phyloP scores from a whole-genome alignment of 139 green algal genomes.

The Yamagishiella unicocca region DNA sequence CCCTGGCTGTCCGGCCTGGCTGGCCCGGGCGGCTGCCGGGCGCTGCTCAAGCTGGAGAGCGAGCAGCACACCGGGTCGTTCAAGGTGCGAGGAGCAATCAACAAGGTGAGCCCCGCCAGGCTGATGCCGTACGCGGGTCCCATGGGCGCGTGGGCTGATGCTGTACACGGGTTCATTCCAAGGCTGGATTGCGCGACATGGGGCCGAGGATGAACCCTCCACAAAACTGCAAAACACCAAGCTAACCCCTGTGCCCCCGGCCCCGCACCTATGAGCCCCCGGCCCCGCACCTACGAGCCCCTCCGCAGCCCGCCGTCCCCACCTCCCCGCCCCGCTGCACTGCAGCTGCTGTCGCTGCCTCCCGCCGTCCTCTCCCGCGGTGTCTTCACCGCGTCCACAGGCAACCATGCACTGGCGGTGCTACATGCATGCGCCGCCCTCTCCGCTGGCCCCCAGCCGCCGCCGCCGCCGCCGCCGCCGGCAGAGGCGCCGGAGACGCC shows the following conservation, averaged over 20 bases:
- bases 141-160: not conserved
- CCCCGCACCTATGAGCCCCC: not conserved
- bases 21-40: not conserved
- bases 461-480: not conserved
- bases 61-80: slow-evolving; percentile 71
- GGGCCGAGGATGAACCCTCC: no score
- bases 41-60: slow-evolving; percentile 66
- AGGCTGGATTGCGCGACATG: not conserved
- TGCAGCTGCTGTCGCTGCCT: slow-evolving; percentile 61
- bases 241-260: not conserved
- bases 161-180: not conserved
- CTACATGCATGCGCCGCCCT: slow-evolving; percentile 60
- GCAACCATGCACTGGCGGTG: slow-evolving; percentile 79
- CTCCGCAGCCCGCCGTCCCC: not conserved
- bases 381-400: slow-evolving; percentile 68
- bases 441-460: not conserved
- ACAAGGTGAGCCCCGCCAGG: slow-evolving; percentile 48
- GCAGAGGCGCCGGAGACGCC: not conserved
- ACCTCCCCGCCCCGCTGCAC: not conserved
- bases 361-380: slow-evolving; percentile 44
- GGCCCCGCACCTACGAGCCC: not conserved
- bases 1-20: slow-evolving; percentile 37
- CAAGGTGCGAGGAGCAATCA: slow-evolving; percentile 66
- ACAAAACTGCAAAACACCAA: no score
- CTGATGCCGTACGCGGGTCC: not conserved